These are phyloP conservation scores for Sordariomycetes sp. DNA, from an alignment of 2,329 filamentous ascomycete species.

Conservation along the genomic window DNA sequence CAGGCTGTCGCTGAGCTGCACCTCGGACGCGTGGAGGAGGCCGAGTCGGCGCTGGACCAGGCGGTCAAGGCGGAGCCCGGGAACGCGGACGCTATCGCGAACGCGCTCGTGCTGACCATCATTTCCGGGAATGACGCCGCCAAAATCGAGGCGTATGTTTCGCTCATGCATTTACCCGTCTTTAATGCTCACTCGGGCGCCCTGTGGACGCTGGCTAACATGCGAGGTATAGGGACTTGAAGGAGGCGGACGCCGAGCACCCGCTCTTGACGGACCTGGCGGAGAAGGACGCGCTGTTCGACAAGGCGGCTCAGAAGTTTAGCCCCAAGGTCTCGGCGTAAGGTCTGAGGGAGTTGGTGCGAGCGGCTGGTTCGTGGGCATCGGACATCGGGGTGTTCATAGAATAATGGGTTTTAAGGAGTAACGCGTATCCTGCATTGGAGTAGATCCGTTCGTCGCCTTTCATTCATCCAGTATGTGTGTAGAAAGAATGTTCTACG, in stretches of 20 bases:
- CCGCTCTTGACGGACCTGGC: slow-evolving; percentile 61
- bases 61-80: slow-evolving; percentile 64
- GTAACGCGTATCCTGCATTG: slow-evolving; percentile 1
- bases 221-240: slow-evolving; percentile 34
- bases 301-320: slow-evolving; percentile 79
- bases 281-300: slow-evolving; percentile 82
- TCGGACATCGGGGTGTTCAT: background rate
- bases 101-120: slow-evolving; percentile 68
- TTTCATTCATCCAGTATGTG: background rate
- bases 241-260: slow-evolving; percentile 55
- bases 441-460: background rate
- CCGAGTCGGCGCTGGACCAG: slow-evolving; percentile 74
- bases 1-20: slow-evolving; percentile 90
- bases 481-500: background rate
- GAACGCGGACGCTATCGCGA: slow-evolving; percentile 68
- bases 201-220: background rate
- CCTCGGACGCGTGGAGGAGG: slow-evolving; percentile 78
- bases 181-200: background rate
- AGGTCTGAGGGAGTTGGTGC: background rate
- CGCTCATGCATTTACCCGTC: background rate
- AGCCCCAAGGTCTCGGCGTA: slow-evolving; percentile 62
- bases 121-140: slow-evolving; percentile 61
- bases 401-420: slow-evolving; percentile 2
- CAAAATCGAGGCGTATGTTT: slow-evolving; percentile 50
- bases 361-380: background rate